Conservation (phyloP, 495 filamentous ascomycete species). For the Lasiosphaeriaceae sp. region DNA sequence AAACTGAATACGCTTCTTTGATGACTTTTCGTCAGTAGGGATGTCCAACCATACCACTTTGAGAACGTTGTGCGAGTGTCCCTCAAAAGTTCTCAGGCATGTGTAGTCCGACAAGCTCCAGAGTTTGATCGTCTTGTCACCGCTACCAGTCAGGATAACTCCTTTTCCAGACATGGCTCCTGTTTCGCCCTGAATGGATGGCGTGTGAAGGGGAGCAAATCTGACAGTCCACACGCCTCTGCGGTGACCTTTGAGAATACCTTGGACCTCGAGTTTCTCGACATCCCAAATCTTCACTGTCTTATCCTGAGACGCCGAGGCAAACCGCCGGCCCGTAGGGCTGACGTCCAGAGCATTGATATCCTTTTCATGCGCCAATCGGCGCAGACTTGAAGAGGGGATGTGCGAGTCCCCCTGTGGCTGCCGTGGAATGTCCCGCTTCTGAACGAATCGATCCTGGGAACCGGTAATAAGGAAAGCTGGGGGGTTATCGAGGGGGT, state of each 20-base stretch:
- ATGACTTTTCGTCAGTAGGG: constrained; percentile 41
- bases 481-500: constrained; percentile 76
- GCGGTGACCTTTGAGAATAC: constrained; percentile 85
- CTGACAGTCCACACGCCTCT: constrained; percentile 93
- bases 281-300: constrained; percentile 95
- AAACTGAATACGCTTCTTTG: constrained; percentile 58
- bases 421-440: constrained; percentile 65
- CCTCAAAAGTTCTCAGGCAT: constrained; percentile 90
- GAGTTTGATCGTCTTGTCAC: constrained; percentile 92
- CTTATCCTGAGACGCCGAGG: constrained; percentile 92
- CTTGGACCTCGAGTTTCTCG: constrained; percentile 81
- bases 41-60: constrained; percentile 87
- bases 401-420: constrained; percentile 39
- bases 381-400: constrained; percentile 59
- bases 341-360: constrained; percentile 92
- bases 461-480: constrained; percentile 84
- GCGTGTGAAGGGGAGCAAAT: constrained; percentile 76
- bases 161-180: constrained; percentile 65
- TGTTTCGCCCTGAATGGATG: constrained; percentile 64
- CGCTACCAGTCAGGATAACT: constrained; percentile 79
- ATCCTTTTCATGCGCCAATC: constrained; percentile 96
- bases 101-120: constrained; percentile 93
- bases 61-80: constrained; percentile 90
- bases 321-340: constrained; percentile 66
- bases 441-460: constrained; percentile 91